Evolutionary conservation across 345 rosid species (phyloP), one percentile per base, ranked within the genome.

Genomic region (Geranium rotundifolium): DNA sequence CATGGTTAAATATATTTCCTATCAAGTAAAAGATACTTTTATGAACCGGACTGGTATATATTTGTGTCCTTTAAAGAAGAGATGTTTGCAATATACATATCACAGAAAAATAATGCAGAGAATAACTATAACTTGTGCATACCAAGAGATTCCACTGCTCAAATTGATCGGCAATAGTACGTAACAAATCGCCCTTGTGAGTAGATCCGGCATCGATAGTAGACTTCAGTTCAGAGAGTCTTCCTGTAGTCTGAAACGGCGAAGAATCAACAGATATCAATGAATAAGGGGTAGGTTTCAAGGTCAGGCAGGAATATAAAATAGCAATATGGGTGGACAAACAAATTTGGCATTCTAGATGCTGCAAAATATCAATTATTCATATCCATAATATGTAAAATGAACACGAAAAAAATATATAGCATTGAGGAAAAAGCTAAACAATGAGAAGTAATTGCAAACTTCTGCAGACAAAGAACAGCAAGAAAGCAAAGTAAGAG

Each of bases 81-180:
- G 8, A 27, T 34, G 9, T 14, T 56, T 29, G 50, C 49, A 58
- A 12, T 18, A 50, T 59, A 37, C 34, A 46, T 17, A 14, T 18
- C 17, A 18, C 39, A 30, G 18, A 60, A 9, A 23, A 27, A 23
- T 39, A 27, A 19, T 41, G 8, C 27, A 34, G 39, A 15, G 16
- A 46, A n/a, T n/a, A n/a, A 27, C 54, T 4, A 57, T 41, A 67
- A 30, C 27, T 67, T 60, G 55, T 30, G 63, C 83, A 69, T 64
- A 93, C 97, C 92, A 83, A 76, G 62, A 79, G 72, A 68, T 74
- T 90, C 97, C 95, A 90, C 63, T 68, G 92, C 80, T 82, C 95
- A 80, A 77, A 88, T 69, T 82, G 82, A 19, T 93, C 96, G 29
- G 76, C 86, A 71, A 90, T 86, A 56, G 79, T 81, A 77, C 67